Evolutionary conservation across 495 filamentous ascomycete species (phyloP), one percentile per base, ranked within the genome.

Genomic region (Neohortaea acidophila): DNA sequence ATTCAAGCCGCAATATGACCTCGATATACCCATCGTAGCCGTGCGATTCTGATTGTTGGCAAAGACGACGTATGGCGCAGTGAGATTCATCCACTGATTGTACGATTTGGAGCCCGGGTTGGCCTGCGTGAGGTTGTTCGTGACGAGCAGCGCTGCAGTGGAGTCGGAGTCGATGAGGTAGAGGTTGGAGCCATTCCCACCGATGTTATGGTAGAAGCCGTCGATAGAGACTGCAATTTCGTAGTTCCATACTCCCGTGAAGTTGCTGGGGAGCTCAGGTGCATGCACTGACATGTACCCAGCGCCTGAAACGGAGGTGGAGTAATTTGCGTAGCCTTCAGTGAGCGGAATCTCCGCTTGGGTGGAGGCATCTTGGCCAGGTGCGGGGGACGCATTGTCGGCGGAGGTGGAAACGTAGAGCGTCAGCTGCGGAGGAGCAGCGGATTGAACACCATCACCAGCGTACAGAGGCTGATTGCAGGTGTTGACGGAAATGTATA

Each of bases 201-300:
- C 44, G 38, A 69, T 76, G 10, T 52, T 66, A 53, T 84, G 77
- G 55, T 82, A 93, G 33, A 62, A 74, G 0, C 49, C 67, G 45
- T 91, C 79, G 26, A 77, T 77, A 5, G 89, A 94, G n/a, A 73
- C 77, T 2, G 82, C 81, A 4, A 99, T 59, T 47, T 87, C 63
- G 50, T 83, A 86, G 41, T 72, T 78, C 57, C 80, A 96, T 2
- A 51, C 55, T 7, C 75, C 75, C 0, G 55, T 54, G 43, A 70
- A 81, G 5, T 54, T 55, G 21, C 55, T 48, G 1, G 72, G 64
- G 4, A 72, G 58, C 15, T 70, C 63, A 0, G 79, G 77, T 2
- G 84, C 85, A 20, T 65, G 63, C 1, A 99, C 65, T 2, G 73
- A 75, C 24, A 96, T 67, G 51, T 76, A 93, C 13, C 93, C 63